Percentiles rank a stretch among this genome's conserved stretches.
Evolutionary conservation across 2,329 filamentous ascomycete species (phyloP).

Genomic region (Thyridium curvatum): DNA sequence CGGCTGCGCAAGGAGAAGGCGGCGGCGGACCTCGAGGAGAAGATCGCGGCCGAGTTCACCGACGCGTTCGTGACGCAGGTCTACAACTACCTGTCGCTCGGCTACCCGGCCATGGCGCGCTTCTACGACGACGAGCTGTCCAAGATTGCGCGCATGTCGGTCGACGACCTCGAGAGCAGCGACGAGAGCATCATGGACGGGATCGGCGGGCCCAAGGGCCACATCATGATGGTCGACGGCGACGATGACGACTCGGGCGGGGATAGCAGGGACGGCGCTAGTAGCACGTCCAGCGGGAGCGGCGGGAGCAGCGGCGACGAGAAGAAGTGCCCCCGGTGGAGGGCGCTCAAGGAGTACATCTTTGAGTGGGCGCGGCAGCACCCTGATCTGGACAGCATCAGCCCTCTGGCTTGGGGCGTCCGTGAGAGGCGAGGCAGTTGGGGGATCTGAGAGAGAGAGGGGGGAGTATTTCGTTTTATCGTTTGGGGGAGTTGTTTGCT

Average conservation of each 20-base stretch:
- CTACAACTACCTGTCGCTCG: slow-evolving; percentile 92
- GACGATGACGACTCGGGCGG: slow-evolving; percentile 23
- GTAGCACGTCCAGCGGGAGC: slow-evolving; percentile 9
- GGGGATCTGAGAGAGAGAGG: slow-evolving; percentile 59
- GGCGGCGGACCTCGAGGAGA: slow-evolving; percentile 42
- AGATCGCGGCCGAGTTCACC: slow-evolving; percentile 62
- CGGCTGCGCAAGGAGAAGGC: slow-evolving; percentile 42
- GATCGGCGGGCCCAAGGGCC: slow-evolving; percentile 54
- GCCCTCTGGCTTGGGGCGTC: slow-evolving; percentile 61
- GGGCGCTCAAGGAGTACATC: slow-evolving; percentile 76
- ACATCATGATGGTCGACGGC: slow-evolving; percentile 62
- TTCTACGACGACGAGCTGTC: slow-evolving; percentile 80
- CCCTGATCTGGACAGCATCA: slow-evolving; percentile 60
- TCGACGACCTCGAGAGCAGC: slow-evolving; percentile 64
- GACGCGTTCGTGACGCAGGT: slow-evolving; percentile 90
- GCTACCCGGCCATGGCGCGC: slow-evolving; percentile 80
- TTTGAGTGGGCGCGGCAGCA: slow-evolving; percentile 86
- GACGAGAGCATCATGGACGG: slow-evolving; percentile 51
- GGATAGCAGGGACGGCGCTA: too few relatives aligned
- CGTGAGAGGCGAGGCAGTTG: slow-evolving; percentile 63
- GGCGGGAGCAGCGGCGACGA: slow-evolving; percentile 24
- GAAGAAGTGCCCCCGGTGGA: slow-evolving; percentile 67
- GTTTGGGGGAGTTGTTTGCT: not conserved
- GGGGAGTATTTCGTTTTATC: too few relatives aligned
- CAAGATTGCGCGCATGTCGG: slow-evolving; percentile 66